Base-by-base conservation (phyloP, 1,284 basidiomycete genomes). In the Veloboletus limbatus region DNA sequence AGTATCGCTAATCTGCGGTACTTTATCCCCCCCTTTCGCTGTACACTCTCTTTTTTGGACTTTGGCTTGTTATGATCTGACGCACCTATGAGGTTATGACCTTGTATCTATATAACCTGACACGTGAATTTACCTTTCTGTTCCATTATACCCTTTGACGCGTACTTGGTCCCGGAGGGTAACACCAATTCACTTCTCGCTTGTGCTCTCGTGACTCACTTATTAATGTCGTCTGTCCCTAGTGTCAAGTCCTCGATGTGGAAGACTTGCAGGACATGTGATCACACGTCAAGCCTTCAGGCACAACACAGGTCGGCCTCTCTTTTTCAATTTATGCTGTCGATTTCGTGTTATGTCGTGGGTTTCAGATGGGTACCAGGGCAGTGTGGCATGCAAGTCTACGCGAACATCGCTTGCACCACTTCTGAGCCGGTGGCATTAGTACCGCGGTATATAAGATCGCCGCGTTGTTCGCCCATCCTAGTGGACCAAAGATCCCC, bases 81-180 rank as follows among this genome's bases (percentile, higher is more conserved):
- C 17, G 20, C 21, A 24, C 20, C 10, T 42, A 41, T 21, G 32
- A 20, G 32, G 18, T n/a, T 10, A 31, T 17, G 38, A 20, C 17
- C 11, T 40, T 62, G 54, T 64, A 56, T 58, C n/a, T 45, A 43
- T 58, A 37, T 22, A 27, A 28, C 37, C 26, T n/a, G 17, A 42
- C 24, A 28, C 21, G 34, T 53, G 33, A 55, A 43, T 58, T n/a
- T 16, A 50, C 13, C 3, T 10, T 4, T 8, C 8, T 8, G n/a
- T 28, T 22, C 35, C 28, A 26, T 28, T 38, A n/a, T n/a, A n/a
- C n/a, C 13, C 17, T 34, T 16, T 33, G 28, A 43, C 16, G 18
- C 8, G 9, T 32, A 32, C 31, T 9, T 32, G 18, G n/a, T n/a
- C n/a, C n/a, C n/a, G n/a, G n/a, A n/a, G n/a, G n/a, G n/a, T n/a